Evolutionary conservation across 306 rosid genomes (phyloP).

Genomic region (Phaseolus lunatus): DNA sequence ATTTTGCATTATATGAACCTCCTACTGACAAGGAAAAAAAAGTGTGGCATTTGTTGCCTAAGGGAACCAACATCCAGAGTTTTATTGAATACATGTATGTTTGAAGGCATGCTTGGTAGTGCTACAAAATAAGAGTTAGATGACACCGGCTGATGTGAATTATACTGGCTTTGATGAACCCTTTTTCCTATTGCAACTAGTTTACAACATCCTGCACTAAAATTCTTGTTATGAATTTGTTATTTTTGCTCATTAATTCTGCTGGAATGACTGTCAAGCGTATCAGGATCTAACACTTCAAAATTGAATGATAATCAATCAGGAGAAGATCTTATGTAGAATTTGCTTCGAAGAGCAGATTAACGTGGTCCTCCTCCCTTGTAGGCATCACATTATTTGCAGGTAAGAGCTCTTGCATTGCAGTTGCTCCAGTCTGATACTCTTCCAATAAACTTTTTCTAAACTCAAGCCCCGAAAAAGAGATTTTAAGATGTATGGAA

Average conservation of each 20-base stretch:
- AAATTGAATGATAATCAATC: slow-evolving; percentile 44
- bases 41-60: not conserved
- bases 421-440: not conserved
- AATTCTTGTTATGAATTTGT: slow-evolving; percentile 10
- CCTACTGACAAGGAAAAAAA: slow-evolving; percentile 1
- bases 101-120: not conserved
- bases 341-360: slow-evolving; percentile 90
- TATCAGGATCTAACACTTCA: slow-evolving; percentile 22
- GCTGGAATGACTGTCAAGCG: slow-evolving; percentile 18
- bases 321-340: slow-evolving; percentile 93
- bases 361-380: slow-evolving; percentile 80
- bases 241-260: slow-evolving; percentile 29
- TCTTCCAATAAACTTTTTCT: not conserved
- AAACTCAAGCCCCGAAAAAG: not conserved
- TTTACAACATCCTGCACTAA: slow-evolving; percentile 15
- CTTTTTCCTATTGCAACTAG: not conserved
- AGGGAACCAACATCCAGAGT: not conserved
- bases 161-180: slow-evolving; percentile 27
- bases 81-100: not conserved
- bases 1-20: not conserved
- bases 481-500: not conserved
- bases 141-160: not conserved
- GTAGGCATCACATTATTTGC: slow-evolving; percentile 91
- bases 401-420: slow-evolving; percentile 51
- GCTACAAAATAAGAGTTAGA: not conserved